Percentiles rank a stretch among this genome's conserved stretches.
These are phyloP conservation scores for Leccinellum albellum DNA, from an alignment of 768 basidiomycete genomes.

Conservation along the genomic window DNA sequence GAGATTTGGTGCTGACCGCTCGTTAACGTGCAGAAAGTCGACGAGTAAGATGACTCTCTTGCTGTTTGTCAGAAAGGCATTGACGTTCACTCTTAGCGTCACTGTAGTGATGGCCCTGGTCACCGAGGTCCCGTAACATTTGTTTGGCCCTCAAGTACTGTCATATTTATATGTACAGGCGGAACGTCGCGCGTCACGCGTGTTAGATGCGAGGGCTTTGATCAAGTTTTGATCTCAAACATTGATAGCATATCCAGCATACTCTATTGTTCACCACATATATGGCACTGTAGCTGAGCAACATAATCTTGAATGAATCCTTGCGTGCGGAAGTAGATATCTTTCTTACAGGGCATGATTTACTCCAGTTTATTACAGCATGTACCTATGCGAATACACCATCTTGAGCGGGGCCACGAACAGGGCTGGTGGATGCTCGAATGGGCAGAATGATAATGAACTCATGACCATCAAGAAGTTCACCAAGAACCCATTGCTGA, in stretches of 20 bases:
- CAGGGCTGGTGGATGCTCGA: background rate
- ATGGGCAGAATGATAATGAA: background rate
- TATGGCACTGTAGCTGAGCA: background rate
- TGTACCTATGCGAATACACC: background rate
- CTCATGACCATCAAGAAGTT: conserved; percentile 3
- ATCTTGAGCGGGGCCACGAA: background rate
- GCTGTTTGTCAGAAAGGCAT: background rate
- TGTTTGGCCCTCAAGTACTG: background rate
- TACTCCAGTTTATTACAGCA: conserved; percentile 9
- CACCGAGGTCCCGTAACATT: conserved; percentile 50
- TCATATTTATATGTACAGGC: background rate
- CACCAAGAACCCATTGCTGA: background rate
- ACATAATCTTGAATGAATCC: background rate
- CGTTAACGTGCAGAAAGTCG: conserved; percentile 56
- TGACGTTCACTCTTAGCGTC: conserved; percentile 43
- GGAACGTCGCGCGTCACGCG: background rate
- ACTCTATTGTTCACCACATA: background rate
- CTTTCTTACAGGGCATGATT: background rate
- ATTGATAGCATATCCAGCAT: background rate
- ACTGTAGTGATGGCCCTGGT: conserved; percentile 69
- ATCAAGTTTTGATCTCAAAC: background rate
- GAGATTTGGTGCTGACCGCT: conserved; percentile 4
- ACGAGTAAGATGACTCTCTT: conserved; percentile 56
- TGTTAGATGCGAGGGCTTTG: background rate
- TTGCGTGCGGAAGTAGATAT: background rate